Percentiles rank a stretch among this genome's conserved stretches.
Evolutionary conservation across 371 early-diverging fungal species (phyloP).

Genomic region (Polyrhizophydium stewartii): DNA sequence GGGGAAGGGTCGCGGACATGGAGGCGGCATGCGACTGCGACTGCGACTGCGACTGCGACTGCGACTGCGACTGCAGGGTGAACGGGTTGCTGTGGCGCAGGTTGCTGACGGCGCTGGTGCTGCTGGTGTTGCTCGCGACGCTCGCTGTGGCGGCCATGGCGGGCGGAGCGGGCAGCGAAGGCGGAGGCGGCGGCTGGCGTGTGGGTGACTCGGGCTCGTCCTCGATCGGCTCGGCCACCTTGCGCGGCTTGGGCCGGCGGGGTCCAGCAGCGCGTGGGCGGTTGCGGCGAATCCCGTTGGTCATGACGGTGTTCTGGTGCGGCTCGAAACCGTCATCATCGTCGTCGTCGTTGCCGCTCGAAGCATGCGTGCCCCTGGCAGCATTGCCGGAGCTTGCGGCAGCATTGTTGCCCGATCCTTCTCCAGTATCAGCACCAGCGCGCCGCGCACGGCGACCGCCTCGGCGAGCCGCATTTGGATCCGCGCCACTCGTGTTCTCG

Average conservation of each 20-base stretch:
- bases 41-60: too few species aligned
- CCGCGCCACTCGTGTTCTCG: background rate
- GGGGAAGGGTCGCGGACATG: background rate
- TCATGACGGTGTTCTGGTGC: slow-evolving; percentile 5
- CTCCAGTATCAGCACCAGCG: too few species aligned
- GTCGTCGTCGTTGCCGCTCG: background rate
- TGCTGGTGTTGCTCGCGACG: background rate
- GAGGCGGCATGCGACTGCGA: background rate
- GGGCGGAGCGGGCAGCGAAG: background rate
- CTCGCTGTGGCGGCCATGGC: background rate
- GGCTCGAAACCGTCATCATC: background rate
- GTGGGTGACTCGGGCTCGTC: background rate
- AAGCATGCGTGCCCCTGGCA: too few species aligned
- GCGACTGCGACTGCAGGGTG: background rate
- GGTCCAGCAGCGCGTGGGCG: slow-evolving; percentile 3
- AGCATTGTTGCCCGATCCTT: background rate
- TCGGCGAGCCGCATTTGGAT: background rate
- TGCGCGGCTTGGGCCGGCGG: background rate
- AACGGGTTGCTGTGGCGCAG: background rate
- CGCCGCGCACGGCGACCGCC: background rate
- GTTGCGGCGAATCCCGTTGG: slow-evolving; percentile 1
- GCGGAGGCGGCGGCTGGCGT: too few species aligned
- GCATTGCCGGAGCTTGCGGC: too few species aligned
- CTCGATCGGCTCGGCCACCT: background rate
- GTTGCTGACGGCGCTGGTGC: background rate